These are phyloP conservation scores for Beauveria varroae DNA, from an alignment of 2,329 filamentous ascomycete genomes.

Conservation along the genomic window DNA sequence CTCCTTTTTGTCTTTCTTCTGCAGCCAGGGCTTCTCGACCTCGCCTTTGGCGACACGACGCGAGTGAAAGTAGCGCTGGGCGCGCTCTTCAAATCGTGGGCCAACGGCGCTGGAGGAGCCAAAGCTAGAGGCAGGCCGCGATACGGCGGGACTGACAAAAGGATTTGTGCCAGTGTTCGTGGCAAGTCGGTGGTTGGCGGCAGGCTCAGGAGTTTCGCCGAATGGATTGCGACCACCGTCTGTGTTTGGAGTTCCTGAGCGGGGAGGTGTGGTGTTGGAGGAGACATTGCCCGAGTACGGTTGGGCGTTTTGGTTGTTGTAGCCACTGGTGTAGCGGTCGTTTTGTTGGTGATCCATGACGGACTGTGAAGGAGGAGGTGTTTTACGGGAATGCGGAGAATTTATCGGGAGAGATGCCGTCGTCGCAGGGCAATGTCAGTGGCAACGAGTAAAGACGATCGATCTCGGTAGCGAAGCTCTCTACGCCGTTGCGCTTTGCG, in stretches of 20 bases:
- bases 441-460: not conserved
- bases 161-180: slow-evolving; percentile 29
- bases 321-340: slow-evolving; percentile 18
- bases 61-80: slow-evolving; percentile 62
- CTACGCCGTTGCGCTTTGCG: not conserved
- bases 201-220: slow-evolving; percentile 30
- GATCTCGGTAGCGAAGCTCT: not conserved
- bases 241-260: slow-evolving; percentile 35
- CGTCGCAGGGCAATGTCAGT: not conserved
- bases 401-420: not conserved
- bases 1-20: slow-evolving; percentile 67
- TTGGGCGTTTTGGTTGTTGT: slow-evolving; percentile 16
- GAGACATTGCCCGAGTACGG: slow-evolving; percentile 30
- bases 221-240: slow-evolving; percentile 33
- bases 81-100: slow-evolving; percentile 28
- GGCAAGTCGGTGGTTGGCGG: slow-evolving; percentile 25
- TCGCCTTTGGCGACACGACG: slow-evolving; percentile 64
- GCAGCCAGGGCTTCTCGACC: slow-evolving; percentile 68
- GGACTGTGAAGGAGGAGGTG: not conserved
- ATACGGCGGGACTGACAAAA: slow-evolving; percentile 37
- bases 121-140: slow-evolving; percentile 41
- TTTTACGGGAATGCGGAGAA: too few relatives aligned
- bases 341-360: slow-evolving; percentile 21
- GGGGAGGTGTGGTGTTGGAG: slow-evolving; percentile 31
- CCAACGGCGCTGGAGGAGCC: slow-evolving; percentile 35